Conservation (phyloP, 2,329 filamentous ascomycete species). For the Juglanconis sp. region DNA sequence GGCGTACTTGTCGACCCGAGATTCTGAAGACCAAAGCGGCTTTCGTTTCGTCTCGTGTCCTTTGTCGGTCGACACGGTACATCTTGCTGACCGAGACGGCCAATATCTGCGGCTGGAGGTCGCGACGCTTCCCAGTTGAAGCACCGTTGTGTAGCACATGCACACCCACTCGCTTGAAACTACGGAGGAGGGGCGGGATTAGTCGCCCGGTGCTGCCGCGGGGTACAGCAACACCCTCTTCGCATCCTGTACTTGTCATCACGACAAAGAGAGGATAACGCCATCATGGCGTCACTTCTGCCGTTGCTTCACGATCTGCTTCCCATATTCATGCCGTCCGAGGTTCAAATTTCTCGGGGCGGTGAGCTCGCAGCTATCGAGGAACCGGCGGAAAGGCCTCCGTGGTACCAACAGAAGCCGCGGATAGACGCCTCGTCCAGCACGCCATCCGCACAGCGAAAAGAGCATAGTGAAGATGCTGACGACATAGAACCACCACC, state of each 20-base stretch:
- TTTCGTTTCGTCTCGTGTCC: background rate
- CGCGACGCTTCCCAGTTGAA: background rate
- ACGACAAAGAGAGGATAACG: background rate
- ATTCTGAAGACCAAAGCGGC: background rate
- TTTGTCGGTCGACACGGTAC: background rate
- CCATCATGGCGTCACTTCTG: conserved; percentile 48
- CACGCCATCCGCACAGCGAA: background rate
- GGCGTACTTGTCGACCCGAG: background rate
- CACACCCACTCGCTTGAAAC: background rate
- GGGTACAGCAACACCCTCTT: background rate
- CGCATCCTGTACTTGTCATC: background rate
- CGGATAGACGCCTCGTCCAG: conserved; percentile 24
- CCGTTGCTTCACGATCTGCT: conserved; percentile 56
- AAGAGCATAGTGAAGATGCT: background rate
- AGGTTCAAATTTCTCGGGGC: conserved; percentile 54
- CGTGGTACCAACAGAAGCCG: conserved; percentile 1
- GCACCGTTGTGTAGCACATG: background rate
- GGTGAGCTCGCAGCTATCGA: conserved; percentile 1
- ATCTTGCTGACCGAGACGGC: background rate
- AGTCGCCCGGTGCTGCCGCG: background rate
- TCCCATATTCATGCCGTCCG: conserved; percentile 56
- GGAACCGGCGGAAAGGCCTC: conserved; percentile 7
- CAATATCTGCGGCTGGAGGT: background rate
- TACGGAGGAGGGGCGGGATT: background rate
- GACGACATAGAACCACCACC: background rate